Base-by-base conservation (phyloP, 2,329 filamentous ascomycete species). In the Paraphoma sp. region DNA sequence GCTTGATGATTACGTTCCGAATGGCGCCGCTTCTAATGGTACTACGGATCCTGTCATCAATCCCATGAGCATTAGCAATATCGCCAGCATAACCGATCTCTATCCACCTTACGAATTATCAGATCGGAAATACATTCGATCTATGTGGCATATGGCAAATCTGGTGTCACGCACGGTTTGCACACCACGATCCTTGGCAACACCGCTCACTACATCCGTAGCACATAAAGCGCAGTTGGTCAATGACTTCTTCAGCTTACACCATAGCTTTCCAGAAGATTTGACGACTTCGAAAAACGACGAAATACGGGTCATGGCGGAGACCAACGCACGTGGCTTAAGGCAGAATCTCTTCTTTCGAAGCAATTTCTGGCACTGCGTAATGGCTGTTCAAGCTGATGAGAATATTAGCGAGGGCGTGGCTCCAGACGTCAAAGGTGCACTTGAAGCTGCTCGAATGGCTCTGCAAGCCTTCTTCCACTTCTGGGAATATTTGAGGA, bases 321-420 rank as follows among this genome's bases (percentile, higher is more conserved):
- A 65, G n/a, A 83, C 77, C 2, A 87, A 89, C 67, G 87, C 88
- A 58, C 84, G 91, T 6, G 83, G 87, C 1, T 86, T 91, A 14
- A 82, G 89, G 0, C 91, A 94, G 75, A 92, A 89, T 16, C 78
- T 94, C 5, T 93, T 92, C 69, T 79, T 93, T 30, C 89, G 88
- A n/a, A 90, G 87, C 73, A 93, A 93, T 70, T 93, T 92, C 77
- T 91, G 88, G 75, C 91, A 94, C 72, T 92, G 91, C 72, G 81
- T 93, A 23, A 93, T 93, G 89, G 80, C 93, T 9, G 84, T 93
- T 17, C 88, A 93, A 66, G 87, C 88, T 0, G 89, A 87, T 12
- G 88, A 90, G 68, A 88, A 88, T 60, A 75, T 82, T 0, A 84
- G 86, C 3, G 68, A 84, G 4, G 79, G 77, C 6, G 79, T 82